Conservation (phyloP, 2,329 filamentous ascomycete species). For the Hypoxylon sp. region DNA sequence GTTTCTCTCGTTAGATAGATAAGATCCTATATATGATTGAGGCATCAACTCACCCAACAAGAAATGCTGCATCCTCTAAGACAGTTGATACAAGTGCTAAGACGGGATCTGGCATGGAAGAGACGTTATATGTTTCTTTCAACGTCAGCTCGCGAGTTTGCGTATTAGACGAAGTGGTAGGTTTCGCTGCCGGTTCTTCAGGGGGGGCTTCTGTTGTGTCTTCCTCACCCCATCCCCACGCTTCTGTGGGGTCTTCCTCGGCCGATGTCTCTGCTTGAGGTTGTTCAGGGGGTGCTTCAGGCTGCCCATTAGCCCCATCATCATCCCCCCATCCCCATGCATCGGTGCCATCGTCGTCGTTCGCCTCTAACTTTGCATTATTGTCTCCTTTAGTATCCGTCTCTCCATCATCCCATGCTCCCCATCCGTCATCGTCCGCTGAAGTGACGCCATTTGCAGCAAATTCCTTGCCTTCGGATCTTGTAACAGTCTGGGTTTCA, state of each 20-base stretch:
- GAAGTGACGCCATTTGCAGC: slow-evolving; percentile 66
- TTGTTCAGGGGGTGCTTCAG: slow-evolving; percentile 41
- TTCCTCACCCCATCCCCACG: slow-evolving; percentile 89
- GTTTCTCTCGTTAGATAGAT: slow-evolving; percentile 31
- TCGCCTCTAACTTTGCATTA: slow-evolving; percentile 26
- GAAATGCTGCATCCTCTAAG: slow-evolving; percentile 71
- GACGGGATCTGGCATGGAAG: slow-evolving; percentile 86
- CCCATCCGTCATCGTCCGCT: slow-evolving; percentile 75
- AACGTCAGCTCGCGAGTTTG: slow-evolving; percentile 78
- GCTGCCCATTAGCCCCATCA: slow-evolving; percentile 62
- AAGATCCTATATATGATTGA: not conserved
- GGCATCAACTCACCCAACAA: slow-evolving; percentile 64
- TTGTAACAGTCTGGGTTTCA: slow-evolving; percentile 84
- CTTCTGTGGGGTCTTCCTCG: slow-evolving; percentile 69
- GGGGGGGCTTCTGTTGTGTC: slow-evolving; percentile 60
- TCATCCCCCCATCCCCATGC: slow-evolving; percentile 91
- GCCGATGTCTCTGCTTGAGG: slow-evolving; percentile 29
- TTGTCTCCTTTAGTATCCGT: slow-evolving; percentile 55
- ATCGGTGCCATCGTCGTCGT: slow-evolving; percentile 49
- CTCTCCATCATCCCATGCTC: slow-evolving; percentile 83
- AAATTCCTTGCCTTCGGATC: slow-evolving; percentile 76
- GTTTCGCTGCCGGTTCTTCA: slow-evolving; percentile 47
- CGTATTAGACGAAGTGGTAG: slow-evolving; percentile 38
- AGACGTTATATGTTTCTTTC: slow-evolving; percentile 89
- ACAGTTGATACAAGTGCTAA: slow-evolving; percentile 75